phyloP scores from a whole-genome alignment of 495 filamentous ascomycete genomes.

The Daldinia concentrica region DNA sequence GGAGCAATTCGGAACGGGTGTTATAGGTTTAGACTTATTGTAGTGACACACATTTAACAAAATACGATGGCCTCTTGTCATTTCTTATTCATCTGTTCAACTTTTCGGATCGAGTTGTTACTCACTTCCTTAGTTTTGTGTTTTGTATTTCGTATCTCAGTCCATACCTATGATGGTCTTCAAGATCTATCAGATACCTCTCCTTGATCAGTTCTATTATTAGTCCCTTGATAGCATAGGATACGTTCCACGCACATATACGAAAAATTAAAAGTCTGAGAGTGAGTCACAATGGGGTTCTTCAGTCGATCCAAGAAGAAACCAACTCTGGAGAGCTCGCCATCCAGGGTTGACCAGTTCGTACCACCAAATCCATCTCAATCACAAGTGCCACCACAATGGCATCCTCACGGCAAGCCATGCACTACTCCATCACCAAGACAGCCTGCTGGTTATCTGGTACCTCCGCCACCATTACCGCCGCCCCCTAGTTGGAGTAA shows the following conservation, averaged over 20 bases:
- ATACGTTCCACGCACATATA: constrained; percentile 8
- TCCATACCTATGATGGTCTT: constrained; percentile 1
- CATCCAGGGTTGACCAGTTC: constrained; percentile 33
- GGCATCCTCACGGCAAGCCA: constrained; percentile 36
- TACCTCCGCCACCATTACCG: constrained; percentile 33
- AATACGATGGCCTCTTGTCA: constrained; percentile 35
- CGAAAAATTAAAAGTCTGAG: neutral
- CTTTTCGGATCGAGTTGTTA: constrained; percentile 22
- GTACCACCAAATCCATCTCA: constrained; percentile 34
- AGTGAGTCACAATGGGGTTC: constrained; percentile 53
- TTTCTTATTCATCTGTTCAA: constrained; percentile 21
- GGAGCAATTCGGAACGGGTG: constrained; percentile 18
- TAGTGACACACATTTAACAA: constrained; percentile 37
- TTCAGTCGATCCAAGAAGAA: constrained; percentile 58
- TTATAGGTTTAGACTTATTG: constrained; percentile 25
- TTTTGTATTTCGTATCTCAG: constrained; percentile 18
- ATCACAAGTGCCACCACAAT: constrained; percentile 33
- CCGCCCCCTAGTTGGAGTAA: constrained; percentile 49
- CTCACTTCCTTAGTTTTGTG: constrained; percentile 15
- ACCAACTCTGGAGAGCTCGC: constrained; percentile 35
- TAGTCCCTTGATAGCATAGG: constrained; percentile 16
- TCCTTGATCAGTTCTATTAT: constrained; percentile 24
- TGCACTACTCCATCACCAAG: constrained; percentile 39
- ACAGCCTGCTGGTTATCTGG: constrained; percentile 50
- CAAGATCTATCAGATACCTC: constrained; percentile 12